Percentiles rank a stretch among this genome's conserved stretches.
Conservation (phyloP, 352 stramenopile genomes). For the Phytophthora crassamura region DNA sequence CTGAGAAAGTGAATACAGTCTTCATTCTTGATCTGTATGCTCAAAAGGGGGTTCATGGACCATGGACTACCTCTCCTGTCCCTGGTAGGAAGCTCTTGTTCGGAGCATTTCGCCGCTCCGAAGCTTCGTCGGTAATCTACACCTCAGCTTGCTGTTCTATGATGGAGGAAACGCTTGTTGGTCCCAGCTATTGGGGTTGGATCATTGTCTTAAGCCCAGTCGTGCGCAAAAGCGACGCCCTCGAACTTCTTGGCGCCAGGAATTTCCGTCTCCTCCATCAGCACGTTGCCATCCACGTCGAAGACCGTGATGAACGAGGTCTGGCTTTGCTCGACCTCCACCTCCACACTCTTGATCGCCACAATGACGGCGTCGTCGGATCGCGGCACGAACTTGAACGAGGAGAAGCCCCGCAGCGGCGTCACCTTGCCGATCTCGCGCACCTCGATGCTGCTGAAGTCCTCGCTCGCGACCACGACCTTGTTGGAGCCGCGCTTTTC, state of each 20-base stretch:
- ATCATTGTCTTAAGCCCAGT: conserved; percentile 62
- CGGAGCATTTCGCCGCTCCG: conserved; percentile 5
- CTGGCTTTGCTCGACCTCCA: conserved; percentile 90
- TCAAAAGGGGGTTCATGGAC: conserved; percentile 20
- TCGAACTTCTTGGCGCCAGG: conserved; percentile 94
- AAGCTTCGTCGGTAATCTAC: conserved; percentile 23
- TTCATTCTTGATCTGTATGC: conserved; percentile 36
- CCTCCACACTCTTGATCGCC: conserved; percentile 94
- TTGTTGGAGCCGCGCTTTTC: conserved; percentile 93
- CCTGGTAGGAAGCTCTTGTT: conserved; percentile 7
- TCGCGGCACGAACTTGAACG: conserved; percentile 95
- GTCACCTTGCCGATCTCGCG: conserved; percentile 84
- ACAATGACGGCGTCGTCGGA: conserved; percentile 92
- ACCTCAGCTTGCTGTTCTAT: conserved; percentile 32
- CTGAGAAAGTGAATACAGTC: conserved; percentile 32
- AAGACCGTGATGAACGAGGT: conserved; percentile 95
- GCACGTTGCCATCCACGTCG: conserved; percentile 88
- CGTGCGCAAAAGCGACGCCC: conserved; percentile 91
- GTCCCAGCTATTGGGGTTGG: conserved; percentile 17
- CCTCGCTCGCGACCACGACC: conserved; percentile 89
- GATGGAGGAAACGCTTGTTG: conserved; percentile 18
- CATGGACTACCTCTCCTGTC: conserved; percentile 5
- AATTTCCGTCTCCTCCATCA: conserved; percentile 92
- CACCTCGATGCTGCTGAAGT: conserved; percentile 89
- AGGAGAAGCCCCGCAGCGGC: conserved; percentile 92